A percentile compares a stretch with the other conserved stretches of the same genome.
Conservation (phyloP, 371 early-diverging fungal species). For the Encephalitozoon intestinalis region DNA sequence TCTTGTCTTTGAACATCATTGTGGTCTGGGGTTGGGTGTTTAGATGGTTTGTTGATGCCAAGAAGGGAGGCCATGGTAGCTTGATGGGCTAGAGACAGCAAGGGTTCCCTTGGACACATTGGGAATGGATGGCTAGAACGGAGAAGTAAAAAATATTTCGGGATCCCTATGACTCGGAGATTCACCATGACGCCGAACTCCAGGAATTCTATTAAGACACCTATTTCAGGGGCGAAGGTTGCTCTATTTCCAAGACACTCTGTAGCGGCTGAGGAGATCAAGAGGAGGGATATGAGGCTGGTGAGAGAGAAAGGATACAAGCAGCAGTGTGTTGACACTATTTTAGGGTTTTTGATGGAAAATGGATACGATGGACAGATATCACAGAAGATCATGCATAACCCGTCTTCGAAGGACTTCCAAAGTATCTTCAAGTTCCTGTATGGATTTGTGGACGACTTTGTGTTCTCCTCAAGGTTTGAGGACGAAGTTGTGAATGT, state of each 20-base stretch:
- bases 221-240: not conserved
- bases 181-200: conserved; percentile 47
- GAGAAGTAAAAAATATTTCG: not conserved
- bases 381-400: conserved; percentile 64
- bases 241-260: conserved; percentile 16
- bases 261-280: conserved; percentile 28
- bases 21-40: not conserved
- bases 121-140: not conserved
- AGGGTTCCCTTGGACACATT: not conserved
- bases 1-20: conserved; percentile 3
- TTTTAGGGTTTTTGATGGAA: conserved; percentile 68
- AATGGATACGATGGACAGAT: conserved; percentile 67
- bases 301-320: conserved; percentile 67
- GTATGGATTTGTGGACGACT: conserved; percentile 69
- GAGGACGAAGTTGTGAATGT: conserved; percentile 75
- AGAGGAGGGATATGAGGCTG: conserved; percentile 43
- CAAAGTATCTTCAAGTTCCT: conserved; percentile 77
- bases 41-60: not conserved
- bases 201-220: conserved; percentile 22
- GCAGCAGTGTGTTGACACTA: conserved; percentile 63
- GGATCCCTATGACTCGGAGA: conserved; percentile 34
- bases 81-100: not conserved
- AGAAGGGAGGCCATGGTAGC: not conserved
- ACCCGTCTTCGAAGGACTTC: conserved; percentile 74
- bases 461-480: conserved; percentile 65